These are phyloP conservation scores for Cyclanthera cordifolia DNA, from an alignment of 306 rosid species.

Conservation along the genomic window DNA sequence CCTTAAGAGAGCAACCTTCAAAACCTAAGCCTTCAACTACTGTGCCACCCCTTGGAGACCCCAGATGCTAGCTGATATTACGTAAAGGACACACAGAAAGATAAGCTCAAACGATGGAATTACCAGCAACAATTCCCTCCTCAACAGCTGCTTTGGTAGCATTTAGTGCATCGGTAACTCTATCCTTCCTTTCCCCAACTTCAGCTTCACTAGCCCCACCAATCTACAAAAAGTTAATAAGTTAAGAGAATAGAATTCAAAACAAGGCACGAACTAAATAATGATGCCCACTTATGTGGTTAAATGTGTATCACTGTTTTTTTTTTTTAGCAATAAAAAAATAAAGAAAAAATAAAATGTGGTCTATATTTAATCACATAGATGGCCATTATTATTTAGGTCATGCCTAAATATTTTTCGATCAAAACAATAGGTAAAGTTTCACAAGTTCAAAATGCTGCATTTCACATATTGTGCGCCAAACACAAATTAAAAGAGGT, in stretches of 20 bases:
- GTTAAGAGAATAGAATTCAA: not conserved
- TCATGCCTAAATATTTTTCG: no score
- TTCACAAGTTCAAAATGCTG: not conserved
- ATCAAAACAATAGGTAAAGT: no score
- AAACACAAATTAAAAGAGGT: not conserved
- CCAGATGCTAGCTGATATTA: not conserved
- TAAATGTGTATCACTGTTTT: no score
- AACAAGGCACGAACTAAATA: no score
- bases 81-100: not conserved
- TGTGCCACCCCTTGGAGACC: no score
- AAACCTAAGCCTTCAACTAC: no score
- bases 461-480: not conserved
- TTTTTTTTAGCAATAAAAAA: no score
- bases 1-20: no score
- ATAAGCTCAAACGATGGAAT: not conserved
- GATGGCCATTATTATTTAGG: no score
- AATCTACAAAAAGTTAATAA: constrained; percentile 15
- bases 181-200: constrained; percentile 45
- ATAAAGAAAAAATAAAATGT: no score
- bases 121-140: constrained; percentile 47
- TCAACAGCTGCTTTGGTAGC: constrained; percentile 53
- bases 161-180: constrained; percentile 46
- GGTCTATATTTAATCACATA: no score
- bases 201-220: constrained; percentile 48
- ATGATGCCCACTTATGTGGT: no score